These are phyloP conservation scores for Vicia villosa DNA, from an alignment of 306 rosid genomes.

Conservation along the genomic window DNA sequence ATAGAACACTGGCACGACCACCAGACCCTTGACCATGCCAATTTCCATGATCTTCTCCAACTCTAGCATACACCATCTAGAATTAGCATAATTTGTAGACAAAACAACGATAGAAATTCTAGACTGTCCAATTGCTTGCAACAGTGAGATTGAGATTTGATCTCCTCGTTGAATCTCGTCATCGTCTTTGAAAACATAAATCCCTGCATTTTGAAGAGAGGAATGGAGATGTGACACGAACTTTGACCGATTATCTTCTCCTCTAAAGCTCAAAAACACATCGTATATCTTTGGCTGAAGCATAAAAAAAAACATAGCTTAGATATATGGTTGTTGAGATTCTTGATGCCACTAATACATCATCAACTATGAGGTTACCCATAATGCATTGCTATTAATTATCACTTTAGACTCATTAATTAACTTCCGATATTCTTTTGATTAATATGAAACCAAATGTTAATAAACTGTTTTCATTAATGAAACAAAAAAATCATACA, in stretches of 20 bases:
- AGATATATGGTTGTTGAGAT: neutral
- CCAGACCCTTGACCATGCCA: neutral
- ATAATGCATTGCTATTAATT: neutral
- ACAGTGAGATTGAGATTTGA: neutral
- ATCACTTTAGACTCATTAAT: neutral
- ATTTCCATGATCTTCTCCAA: neutral
- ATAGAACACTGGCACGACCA: constrained; percentile 29
- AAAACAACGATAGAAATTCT: constrained; percentile 14
- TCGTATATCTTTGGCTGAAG: neutral
- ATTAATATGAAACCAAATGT: neutral
- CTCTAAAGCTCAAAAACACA: constrained; percentile 23
- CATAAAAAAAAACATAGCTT: neutral
- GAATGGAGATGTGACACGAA: neutral
- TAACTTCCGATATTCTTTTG: neutral
- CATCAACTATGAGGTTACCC: neutral
- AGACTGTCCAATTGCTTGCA: neutral
- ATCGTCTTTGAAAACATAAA: constrained; percentile 12
- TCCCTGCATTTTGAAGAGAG: constrained; percentile 19
- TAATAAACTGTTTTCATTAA: neutral
- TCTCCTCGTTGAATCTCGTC: constrained; percentile 11
- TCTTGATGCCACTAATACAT: neutral
- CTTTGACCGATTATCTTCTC: neutral
- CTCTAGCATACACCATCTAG: constrained; percentile 12
- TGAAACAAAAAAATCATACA: neutral
- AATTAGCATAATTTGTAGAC: constrained; percentile 3